Evolutionary conservation across 768 basidiomycete species (phyloP).

Genomic region (Suillus plorans): DNA sequence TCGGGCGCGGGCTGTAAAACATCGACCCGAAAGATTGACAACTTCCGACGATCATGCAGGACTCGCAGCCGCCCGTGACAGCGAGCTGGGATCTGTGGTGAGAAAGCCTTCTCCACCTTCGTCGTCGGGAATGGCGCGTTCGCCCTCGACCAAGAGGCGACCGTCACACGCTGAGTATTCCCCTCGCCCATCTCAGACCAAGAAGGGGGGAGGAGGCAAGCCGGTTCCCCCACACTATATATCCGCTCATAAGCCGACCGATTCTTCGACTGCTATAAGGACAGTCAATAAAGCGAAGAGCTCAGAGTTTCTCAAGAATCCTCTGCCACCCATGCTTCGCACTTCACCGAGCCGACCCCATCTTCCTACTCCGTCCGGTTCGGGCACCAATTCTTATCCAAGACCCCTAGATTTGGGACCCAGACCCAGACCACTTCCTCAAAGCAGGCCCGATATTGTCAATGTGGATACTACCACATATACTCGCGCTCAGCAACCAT

Average conservation of each 20-base stretch:
- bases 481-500: constrained; percentile 17
- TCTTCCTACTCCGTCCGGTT: constrained; percentile 21
- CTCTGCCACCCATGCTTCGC: constrained; percentile 23
- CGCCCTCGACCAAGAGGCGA: constrained; percentile 21
- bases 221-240: constrained; percentile 21
- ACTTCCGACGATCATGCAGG: constrained; percentile 21
- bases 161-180: constrained; percentile 21
- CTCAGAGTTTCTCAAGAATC: constrained; percentile 27
- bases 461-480: constrained; percentile 19
- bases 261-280: constrained; percentile 32
- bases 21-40: constrained; percentile 6
- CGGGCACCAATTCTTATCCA: constrained; percentile 12
- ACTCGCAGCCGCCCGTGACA: constrained; percentile 15
- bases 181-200: constrained; percentile 19
- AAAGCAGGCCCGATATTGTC: constrained; percentile 19
- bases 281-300: constrained; percentile 28
- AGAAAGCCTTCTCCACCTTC: constrained; percentile 15
- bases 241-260: constrained; percentile 30
- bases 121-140: constrained; percentile 9
- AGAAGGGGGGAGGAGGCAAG: constrained; percentile 23
- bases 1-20: neutral
- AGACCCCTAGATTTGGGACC: constrained; percentile 22
- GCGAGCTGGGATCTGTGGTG: constrained; percentile 13
- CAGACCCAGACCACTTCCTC: constrained; percentile 28
- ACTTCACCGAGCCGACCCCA: constrained; percentile 30